A percentile compares a stretch with the other conserved stretches of the same genome.
phyloP scores from a whole-genome alignment of 768 basidiomycete species.

The Suillus ampliporus region DNA sequence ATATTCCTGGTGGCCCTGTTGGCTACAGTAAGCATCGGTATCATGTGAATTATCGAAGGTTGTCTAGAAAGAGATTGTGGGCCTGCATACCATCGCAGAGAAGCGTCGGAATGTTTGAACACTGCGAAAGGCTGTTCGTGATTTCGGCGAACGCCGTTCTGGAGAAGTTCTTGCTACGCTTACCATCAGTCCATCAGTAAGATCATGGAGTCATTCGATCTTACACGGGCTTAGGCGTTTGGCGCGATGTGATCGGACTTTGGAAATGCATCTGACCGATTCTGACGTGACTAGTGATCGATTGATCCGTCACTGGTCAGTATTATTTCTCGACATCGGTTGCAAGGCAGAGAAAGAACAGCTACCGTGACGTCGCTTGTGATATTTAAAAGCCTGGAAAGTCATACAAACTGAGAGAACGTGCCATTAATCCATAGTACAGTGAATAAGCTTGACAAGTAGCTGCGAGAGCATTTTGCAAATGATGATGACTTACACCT shows the following conservation, averaged over 20 bases:
- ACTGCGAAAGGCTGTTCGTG: neutral
- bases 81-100: neutral
- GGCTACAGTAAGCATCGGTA: neutral
- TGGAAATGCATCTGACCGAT: neutral
- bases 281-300: too few relatives aligned
- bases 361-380: neutral
- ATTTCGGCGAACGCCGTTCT: neutral
- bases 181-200: neutral
- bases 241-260: neutral
- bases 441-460: neutral
- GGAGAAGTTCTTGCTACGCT: neutral
- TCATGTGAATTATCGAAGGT: neutral
- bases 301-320: too few relatives aligned
- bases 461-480: neutral
- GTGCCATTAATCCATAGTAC: conserved; percentile 1
- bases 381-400: neutral
- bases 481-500: neutral
- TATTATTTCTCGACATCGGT: too few relatives aligned
- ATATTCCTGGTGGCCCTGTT: neutral
- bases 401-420: neutral
- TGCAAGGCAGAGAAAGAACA: too few relatives aligned
- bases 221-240: too few relatives aligned
- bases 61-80: too few relatives aligned
- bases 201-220: too few relatives aligned
- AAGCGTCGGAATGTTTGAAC: neutral